Conservation (phyloP, 495 filamentous ascomycete genomes). For the Hypoxylon crocopeplum region DNA sequence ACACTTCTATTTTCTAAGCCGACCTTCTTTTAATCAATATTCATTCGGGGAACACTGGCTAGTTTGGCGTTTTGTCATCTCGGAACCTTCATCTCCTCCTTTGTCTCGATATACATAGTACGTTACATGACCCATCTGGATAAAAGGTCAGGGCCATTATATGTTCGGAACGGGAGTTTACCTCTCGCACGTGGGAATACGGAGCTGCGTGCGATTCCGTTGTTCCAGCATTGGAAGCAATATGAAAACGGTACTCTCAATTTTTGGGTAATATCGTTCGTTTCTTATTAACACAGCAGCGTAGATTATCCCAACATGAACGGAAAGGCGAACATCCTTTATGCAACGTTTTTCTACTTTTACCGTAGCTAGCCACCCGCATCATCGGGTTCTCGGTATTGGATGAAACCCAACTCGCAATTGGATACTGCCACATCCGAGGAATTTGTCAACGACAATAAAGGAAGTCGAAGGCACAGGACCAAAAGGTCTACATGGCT, state of each 20-base stretch:
- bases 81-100: slow-evolving; percentile 34
- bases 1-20: slow-evolving; percentile 7
- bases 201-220: slow-evolving; percentile 8
- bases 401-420: slow-evolving; percentile 21
- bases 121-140: slow-evolving; percentile 32
- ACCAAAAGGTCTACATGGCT: no score
- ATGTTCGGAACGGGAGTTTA: slow-evolving; percentile 25
- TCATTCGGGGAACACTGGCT: slow-evolving; percentile 10
- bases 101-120: slow-evolving; percentile 25
- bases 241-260: slow-evolving; percentile 22
- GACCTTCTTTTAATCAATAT: slow-evolving; percentile 28
- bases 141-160: slow-evolving; percentile 27
- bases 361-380: slow-evolving; percentile 5
- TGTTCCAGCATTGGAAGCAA: slow-evolving; percentile 16
- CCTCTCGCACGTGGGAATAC: slow-evolving; percentile 25
- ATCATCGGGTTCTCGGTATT: slow-evolving; percentile 21
- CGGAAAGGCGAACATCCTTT: background rate
- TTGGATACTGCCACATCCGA: slow-evolving; percentile 11
- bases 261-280: slow-evolving; percentile 3
- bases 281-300: background rate
- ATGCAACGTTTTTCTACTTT: slow-evolving; percentile 12
- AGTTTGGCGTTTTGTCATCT: slow-evolving; percentile 17
- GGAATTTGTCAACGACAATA: slow-evolving; percentile 11
- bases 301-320: background rate
- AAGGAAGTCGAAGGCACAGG: slow-evolving; percentile 11